Percentiles rank a stretch among this genome's conserved stretches.
These are phyloP conservation scores for Fusarium transvaalense DNA, from an alignment of 2,329 filamentous ascomycete genomes.

Conservation along the genomic window DNA sequence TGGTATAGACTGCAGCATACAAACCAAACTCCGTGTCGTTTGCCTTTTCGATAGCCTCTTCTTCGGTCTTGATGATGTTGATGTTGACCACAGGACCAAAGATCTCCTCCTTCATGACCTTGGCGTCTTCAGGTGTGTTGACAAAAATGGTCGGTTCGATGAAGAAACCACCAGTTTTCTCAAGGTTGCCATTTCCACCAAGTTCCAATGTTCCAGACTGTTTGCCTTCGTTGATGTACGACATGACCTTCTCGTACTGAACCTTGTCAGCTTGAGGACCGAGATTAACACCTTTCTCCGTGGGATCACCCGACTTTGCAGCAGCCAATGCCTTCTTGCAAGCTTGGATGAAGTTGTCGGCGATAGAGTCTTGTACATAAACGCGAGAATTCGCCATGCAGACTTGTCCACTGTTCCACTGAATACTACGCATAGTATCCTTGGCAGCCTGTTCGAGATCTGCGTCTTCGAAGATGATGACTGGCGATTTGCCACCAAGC, in stretches of 20 bases:
- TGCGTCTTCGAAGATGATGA: conserved; percentile 72
- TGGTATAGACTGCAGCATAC: conserved; percentile 68
- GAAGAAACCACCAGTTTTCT: conserved; percentile 26
- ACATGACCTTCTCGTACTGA: conserved; percentile 29
- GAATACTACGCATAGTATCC: conserved; percentile 58
- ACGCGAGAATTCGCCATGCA: conserved; percentile 71
- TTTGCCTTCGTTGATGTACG: conserved; percentile 36
- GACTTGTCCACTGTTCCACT: conserved; percentile 68
- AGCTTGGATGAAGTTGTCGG: conserved; percentile 40
- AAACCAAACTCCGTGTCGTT: conserved; percentile 67
- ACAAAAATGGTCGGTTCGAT: conserved; percentile 40
- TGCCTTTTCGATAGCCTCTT: conserved; percentile 50
- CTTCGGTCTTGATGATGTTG: conserved; percentile 56
- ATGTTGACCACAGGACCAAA: conserved; percentile 74
- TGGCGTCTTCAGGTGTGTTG: conserved; percentile 47
- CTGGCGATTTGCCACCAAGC: conserved; percentile 76
- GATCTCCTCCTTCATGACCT: conserved; percentile 70
- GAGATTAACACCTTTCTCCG: conserved; percentile 6
- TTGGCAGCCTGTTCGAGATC: conserved; percentile 58
- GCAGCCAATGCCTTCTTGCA: conserved; percentile 19
- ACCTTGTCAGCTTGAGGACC: conserved; percentile 34
- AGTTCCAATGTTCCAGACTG: conserved; percentile 10
- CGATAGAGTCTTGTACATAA: conserved; percentile 67
- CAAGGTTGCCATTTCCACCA: conserved; percentile 24
- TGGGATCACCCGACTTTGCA: conserved; percentile 19